Conservation (phyloP, 2,329 filamentous ascomycete genomes). For the Tolypocladium endophyticum region DNA sequence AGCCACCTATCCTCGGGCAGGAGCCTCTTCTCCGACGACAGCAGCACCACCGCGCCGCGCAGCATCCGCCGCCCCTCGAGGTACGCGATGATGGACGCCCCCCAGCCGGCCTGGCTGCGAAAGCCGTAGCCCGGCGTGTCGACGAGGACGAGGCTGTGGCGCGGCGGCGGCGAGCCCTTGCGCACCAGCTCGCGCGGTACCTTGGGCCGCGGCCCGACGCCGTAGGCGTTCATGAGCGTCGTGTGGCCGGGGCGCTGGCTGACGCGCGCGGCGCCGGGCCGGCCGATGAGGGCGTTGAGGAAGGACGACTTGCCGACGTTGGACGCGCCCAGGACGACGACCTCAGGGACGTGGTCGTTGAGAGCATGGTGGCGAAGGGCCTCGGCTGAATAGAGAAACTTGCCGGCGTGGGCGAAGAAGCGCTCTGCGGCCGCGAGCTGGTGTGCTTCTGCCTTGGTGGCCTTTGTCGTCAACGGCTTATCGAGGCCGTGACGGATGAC, state of each 20-base stretch:
- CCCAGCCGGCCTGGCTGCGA: slow-evolving; percentile 38
- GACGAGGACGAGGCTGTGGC: slow-evolving; percentile 36
- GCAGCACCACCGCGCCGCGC: slow-evolving; percentile 40
- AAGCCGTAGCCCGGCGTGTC: slow-evolving; percentile 42
- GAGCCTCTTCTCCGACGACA: slow-evolving; percentile 41
- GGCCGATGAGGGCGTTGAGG: slow-evolving; percentile 66
- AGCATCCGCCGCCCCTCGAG: slow-evolving; percentile 34
- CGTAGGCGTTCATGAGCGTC: slow-evolving; percentile 44
- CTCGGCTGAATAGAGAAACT: slow-evolving; percentile 40
- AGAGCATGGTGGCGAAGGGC: slow-evolving; percentile 35
- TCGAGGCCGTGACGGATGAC: slow-evolving; percentile 6
- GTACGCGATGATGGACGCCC: slow-evolving; percentile 40
- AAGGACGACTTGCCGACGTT: slow-evolving; percentile 87
- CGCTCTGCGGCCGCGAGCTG: slow-evolving; percentile 15
- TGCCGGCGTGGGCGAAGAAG: slow-evolving; percentile 20
- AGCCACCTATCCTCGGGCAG: slow-evolving; percentile 37
- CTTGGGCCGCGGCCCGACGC: slow-evolving; percentile 33
- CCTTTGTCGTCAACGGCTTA: slow-evolving; percentile 4
- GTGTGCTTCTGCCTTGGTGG: slow-evolving; percentile 11
- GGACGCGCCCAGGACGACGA: slow-evolving; percentile 75
- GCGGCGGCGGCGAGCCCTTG: slow-evolving; percentile 28
- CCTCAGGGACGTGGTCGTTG: slow-evolving; percentile 45
- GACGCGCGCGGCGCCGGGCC: slow-evolving; percentile 32
- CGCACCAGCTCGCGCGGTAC: slow-evolving; percentile 14
- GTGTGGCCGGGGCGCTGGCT: slow-evolving; percentile 42